These are phyloP conservation scores for Berberis vulgaris DNA, from an alignment of 164 flowering plant species.

Conservation along the genomic window DNA sequence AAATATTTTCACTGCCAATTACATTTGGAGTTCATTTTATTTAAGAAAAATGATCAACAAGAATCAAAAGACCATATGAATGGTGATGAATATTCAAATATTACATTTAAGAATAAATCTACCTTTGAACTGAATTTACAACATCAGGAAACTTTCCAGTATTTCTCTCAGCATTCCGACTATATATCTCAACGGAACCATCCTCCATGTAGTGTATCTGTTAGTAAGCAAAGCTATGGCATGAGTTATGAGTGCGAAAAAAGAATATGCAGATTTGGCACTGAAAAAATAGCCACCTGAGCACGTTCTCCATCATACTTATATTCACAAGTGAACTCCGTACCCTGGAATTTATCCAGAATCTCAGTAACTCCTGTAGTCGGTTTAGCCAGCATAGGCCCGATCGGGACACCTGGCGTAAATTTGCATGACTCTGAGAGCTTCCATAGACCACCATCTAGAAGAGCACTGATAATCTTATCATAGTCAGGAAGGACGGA, in stretches of 20 bases:
- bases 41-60: background rate
- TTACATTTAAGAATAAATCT: background rate
- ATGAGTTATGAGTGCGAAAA: constrained; percentile 2
- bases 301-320: constrained; percentile 99
- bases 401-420: constrained; percentile 84
- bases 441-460: constrained; percentile 73
- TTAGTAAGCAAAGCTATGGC: constrained; percentile 8
- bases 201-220: constrained; percentile 88
- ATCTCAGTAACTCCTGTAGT: constrained; percentile 95
- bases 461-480: constrained; percentile 70
- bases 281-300: constrained; percentile 42
- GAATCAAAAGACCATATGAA: background rate
- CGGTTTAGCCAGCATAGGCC: constrained; percentile 97
- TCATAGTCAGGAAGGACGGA: constrained; percentile 92
- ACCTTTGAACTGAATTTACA: constrained; percentile 62
- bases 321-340: constrained; percentile 90
- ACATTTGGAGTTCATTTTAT: too few relatives aligned
- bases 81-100: background rate
- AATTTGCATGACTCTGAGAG: constrained; percentile 67
- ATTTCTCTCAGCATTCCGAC: constrained; percentile 94
- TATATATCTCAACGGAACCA: constrained; percentile 92
- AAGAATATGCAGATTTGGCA: background rate
- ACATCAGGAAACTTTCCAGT: constrained; percentile 96
- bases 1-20: too few relatives aligned
- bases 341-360: constrained; percentile 78